Base-by-base conservation (phyloP, 345 rosid species). In the Erysimum cheiranthoides region DNA sequence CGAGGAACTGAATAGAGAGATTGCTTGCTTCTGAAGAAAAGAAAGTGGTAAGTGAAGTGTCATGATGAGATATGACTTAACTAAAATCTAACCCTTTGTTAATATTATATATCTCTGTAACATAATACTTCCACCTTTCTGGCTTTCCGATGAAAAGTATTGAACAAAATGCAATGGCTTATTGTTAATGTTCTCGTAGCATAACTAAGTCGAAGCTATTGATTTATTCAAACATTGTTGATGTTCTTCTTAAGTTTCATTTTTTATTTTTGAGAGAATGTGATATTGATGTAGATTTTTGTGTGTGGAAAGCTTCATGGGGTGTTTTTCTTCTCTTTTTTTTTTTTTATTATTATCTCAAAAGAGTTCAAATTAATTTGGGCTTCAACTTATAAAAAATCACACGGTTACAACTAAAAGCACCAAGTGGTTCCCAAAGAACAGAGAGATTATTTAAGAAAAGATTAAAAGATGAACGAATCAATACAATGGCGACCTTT, bases 11-110 rank as follows among this genome's bases (percentile, higher is more conserved):
- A 46, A 46, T 46, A 63, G 71, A 70, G 63, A 39, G 57, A 50
- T 72, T 59, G 64, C 50, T 73, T 78, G 65, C 32, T 66, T 52
- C 64, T 40, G 74, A 47, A 47, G 70, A 52, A 69, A 76, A 47
- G 75, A 38, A 66, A 76, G 75, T 65, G 73, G 76, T 31, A 70
- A 64, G 72, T 77, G 74, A 78, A 78, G 68, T 61, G 53, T 27
- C 40, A 70, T 13, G 51, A 59, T 47, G 72, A 59, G 61, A 52
- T 52, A 52, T 52, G 36, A 61, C 57, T 31, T 13, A 43, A 50
- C 30, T 1, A 25, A 39, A 21, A 12, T 30, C 21, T 66, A 58
- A 66, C 42, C 38, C 12, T 21, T 21, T 76, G 80, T 76, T 52
- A 54, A 45, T 76, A 62, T 59, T 58, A 43, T 32, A 42, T 25